Conservation (phyloP, 495 filamentous ascomycete genomes). For the Collariella sp. region DNA sequence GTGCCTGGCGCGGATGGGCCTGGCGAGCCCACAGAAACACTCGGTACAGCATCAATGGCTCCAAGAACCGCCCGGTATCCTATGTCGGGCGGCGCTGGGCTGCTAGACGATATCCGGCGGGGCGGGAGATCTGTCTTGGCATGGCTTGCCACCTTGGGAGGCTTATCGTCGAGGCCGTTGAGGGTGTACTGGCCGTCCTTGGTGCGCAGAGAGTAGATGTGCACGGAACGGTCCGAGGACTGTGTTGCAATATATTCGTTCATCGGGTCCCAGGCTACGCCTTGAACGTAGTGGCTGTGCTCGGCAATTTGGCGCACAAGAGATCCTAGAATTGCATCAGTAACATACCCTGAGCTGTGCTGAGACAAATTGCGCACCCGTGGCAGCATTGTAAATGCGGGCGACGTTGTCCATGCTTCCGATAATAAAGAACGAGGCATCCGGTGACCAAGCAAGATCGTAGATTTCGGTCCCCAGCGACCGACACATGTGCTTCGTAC, state of each 20-base stretch:
- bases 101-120: conserved; percentile 81
- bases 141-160: conserved; percentile 43
- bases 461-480: conserved; percentile 92
- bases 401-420: conserved; percentile 99
- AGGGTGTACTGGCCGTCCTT: conserved; percentile 95
- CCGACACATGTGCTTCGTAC: conserved; percentile 94
- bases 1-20: conserved; percentile 91
- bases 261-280: conserved; percentile 94
- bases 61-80: conserved; percentile 49
- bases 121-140: conserved; percentile 85
- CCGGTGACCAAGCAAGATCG: conserved; percentile 95
- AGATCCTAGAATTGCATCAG: conserved; percentile 49
- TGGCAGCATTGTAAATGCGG: conserved; percentile 90
- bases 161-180: conserved; percentile 37
- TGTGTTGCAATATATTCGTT: conserved; percentile 99
- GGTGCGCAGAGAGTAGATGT: conserved; percentile 91
- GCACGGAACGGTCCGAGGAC: conserved; percentile 93
- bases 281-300: conserved; percentile 98
- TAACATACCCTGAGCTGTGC: neutral
- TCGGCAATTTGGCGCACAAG: conserved; percentile 95
- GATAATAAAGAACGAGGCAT: conserved; percentile 92
- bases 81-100: conserved; percentile 83
- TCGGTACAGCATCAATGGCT: conserved; percentile 42
- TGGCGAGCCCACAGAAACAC: conserved; percentile 64
- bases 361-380: conserved; percentile 45